Conservation (phyloP, 306 rosid genomes). For the Astragalus membranaceus region DNA sequence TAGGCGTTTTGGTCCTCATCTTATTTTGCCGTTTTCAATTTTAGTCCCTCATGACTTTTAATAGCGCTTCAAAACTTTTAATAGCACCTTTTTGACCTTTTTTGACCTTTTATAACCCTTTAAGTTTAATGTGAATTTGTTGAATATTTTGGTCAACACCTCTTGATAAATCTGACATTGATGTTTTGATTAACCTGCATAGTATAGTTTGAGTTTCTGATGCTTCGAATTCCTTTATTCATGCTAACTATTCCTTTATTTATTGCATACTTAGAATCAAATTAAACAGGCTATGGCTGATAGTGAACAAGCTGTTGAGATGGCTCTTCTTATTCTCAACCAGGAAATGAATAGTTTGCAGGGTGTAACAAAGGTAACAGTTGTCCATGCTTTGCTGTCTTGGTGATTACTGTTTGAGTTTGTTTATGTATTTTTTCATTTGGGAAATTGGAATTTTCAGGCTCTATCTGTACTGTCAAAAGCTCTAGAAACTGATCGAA, state of each 20-base stretch:
- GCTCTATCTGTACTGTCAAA: constrained; percentile 73
- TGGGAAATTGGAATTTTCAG: constrained; percentile 42
- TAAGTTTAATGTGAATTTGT: neutral
- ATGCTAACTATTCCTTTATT: constrained; percentile 32
- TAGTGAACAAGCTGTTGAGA: constrained; percentile 70
- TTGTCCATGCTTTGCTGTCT: neutral
- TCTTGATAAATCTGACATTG: constrained; percentile 3
- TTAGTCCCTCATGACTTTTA: too few species aligned
- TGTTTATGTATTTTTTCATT: neutral
- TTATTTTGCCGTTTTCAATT: too few species aligned
- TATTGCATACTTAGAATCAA: constrained; percentile 55
- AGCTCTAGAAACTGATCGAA: constrained; percentile 74
- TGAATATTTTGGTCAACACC: neutral
- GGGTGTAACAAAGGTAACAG: constrained; percentile 70
- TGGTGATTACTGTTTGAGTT: constrained; percentile 8
- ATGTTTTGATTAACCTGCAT: neutral
- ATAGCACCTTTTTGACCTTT: too few species aligned
- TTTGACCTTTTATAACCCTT: too few species aligned
- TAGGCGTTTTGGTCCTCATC: too few species aligned
- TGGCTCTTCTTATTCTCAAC: constrained; percentile 67
- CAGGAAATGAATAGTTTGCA: constrained; percentile 61
- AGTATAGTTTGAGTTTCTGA: constrained; percentile 5
- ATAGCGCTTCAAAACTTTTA: too few species aligned
- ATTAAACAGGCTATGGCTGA: constrained; percentile 52
- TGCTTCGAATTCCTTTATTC: constrained; percentile 11